Evolutionary conservation across 495 filamentous ascomycete genomes (phyloP).

Genomic region (Clohesyomyces aquaticus): DNA sequence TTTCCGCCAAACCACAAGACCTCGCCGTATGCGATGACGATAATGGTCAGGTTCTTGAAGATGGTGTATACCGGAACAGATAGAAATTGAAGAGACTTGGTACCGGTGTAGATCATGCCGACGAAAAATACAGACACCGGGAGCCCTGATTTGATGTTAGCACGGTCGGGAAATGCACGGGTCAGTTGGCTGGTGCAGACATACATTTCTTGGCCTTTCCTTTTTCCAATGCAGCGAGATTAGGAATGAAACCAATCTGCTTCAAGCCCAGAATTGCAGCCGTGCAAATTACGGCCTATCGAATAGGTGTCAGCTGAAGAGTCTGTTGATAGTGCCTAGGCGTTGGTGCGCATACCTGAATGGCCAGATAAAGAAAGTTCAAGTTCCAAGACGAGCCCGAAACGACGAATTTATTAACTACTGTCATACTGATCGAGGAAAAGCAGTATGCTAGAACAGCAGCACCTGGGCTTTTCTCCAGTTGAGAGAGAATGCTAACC

Average conservation of each 20-base stretch:
- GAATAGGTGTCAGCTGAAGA: conserved; percentile 5
- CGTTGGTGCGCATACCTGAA: conserved; percentile 8
- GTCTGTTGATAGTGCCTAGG: not conserved
- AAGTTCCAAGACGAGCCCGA: conserved; percentile 15
- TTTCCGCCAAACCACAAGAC: conserved; percentile 98
- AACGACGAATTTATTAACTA: conserved; percentile 13
- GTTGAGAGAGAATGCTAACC: conserved; percentile 4
- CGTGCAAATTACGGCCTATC: conserved; percentile 11
- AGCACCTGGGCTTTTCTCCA: conserved; percentile 10
- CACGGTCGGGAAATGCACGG: conserved; percentile 9
- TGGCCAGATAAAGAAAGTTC: conserved; percentile 11
- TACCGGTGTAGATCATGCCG: conserved; percentile 97
- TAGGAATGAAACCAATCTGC: conserved; percentile 11
- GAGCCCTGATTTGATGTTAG: conserved; percentile 67
- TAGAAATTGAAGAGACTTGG: conserved; percentile 93
- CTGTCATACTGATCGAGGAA: conserved; percentile 10
- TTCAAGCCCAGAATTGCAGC: conserved; percentile 15
- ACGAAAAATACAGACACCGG: conserved; percentile 93
- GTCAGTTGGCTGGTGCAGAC: conserved; percentile 3
- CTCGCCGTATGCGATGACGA: conserved; percentile 96
- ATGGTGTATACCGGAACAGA: conserved; percentile 98
- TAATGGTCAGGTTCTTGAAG: conserved; percentile 99
- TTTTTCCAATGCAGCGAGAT: conserved; percentile 6
- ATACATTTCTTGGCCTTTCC: conserved; percentile 15
- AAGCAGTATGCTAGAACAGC: conserved; percentile 16